These are phyloP conservation scores for Alternaria consortialis DNA, from an alignment of 2,329 filamentous ascomycete genomes.

Conservation along the genomic window DNA sequence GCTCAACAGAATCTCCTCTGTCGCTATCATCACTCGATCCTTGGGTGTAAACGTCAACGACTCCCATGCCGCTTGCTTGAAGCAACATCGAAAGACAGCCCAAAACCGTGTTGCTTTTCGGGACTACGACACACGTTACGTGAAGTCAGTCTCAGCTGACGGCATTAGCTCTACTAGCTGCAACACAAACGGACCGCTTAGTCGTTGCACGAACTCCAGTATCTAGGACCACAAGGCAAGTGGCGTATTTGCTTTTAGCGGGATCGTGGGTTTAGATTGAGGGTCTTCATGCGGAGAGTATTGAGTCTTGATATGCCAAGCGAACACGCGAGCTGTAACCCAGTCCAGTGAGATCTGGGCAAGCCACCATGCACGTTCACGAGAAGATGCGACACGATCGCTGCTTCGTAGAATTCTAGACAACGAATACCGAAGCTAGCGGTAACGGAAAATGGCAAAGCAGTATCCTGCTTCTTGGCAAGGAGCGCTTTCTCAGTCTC, in stretches of 20 bases:
- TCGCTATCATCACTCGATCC: neutral
- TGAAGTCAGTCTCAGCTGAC: neutral
- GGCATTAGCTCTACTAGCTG: neutral
- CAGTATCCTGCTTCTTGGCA: neutral
- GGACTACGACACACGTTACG: neutral
- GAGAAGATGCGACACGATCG: conserved; percentile 6
- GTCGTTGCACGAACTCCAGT: neutral
- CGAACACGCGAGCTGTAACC: neutral
- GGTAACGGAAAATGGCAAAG: neutral
- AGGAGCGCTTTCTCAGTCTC: neutral
- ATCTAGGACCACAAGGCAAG: neutral
- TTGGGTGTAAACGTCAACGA: neutral
- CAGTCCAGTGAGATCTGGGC: neutral
- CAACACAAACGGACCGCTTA: neutral
- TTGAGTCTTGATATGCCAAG: conserved; percentile 11
- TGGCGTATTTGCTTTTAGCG: conserved; percentile 1
- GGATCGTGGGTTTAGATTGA: neutral
- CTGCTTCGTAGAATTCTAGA: conserved; percentile 1
- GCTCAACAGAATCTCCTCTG: neutral
- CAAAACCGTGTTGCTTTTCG: neutral
- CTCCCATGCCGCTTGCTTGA: neutral
- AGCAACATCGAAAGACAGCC: neutral
- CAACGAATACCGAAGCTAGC: neutral
- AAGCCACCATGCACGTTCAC: conserved; percentile 14
- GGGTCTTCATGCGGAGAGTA: conserved; percentile 8